Conservation (phyloP, 2,329 filamentous ascomycete species). For the Plectosphaerella plurivora region DNA sequence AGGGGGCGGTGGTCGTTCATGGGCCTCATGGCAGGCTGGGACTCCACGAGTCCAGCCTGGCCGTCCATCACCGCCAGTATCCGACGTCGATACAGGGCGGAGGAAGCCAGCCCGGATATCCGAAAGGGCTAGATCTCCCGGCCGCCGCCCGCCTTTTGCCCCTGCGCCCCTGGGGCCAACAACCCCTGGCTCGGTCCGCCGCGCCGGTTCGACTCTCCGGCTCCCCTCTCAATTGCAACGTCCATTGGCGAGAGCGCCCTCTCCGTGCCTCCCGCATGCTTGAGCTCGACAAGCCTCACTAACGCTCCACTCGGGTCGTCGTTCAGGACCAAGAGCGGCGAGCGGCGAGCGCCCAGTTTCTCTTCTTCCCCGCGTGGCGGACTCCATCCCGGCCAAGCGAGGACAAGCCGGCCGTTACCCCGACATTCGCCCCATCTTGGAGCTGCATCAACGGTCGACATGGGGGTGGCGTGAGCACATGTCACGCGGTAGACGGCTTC, state of each 20-base stretch:
- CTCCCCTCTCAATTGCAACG: not conserved
- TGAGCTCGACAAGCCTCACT: not conserved
- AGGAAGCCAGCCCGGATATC: not conserved
- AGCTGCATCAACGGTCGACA: too few species aligned
- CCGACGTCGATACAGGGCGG: conserved; percentile 2
- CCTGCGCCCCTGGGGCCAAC: not conserved
- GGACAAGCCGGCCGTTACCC: not conserved
- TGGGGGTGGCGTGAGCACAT: too few species aligned
- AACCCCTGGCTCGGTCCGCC: conserved; percentile 3
- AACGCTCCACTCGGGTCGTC: not conserved
- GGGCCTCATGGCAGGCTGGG: too few species aligned
- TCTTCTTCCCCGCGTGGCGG: too few species aligned
- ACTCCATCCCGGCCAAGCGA: not conserved
- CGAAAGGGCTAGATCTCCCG: conserved; percentile 3
- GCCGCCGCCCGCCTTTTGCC: not conserved
- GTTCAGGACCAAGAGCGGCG: too few species aligned
- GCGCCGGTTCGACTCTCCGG: not conserved
- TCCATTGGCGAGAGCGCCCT: not conserved
- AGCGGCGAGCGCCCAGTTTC: too few species aligned
- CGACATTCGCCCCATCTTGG: not conserved
- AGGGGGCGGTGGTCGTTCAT: too few species aligned
- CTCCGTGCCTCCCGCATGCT: not conserved
- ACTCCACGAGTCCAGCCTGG: too few species aligned
- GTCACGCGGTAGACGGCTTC: too few species aligned
- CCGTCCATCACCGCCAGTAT: not conserved